Evolutionary conservation across 2,329 filamentous ascomycete genomes (phyloP).

Genomic region (Aspergillus pseudoglaucus): DNA sequence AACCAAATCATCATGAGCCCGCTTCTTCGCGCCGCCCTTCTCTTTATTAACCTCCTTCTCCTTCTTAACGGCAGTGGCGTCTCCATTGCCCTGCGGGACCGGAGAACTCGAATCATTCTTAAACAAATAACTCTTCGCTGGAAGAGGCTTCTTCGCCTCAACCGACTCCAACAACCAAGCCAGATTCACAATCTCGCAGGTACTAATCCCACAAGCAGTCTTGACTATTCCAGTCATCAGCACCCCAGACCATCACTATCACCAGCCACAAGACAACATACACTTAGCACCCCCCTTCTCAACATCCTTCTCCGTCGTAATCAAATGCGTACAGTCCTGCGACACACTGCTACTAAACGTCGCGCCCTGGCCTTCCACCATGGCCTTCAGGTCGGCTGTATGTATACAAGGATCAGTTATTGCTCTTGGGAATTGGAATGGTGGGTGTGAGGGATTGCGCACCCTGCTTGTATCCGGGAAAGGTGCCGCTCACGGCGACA

Average conservation of each 20-base stretch:
- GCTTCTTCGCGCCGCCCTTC: conserved; percentile 29
- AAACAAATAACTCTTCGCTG: conserved; percentile 35
- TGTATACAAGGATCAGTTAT: background rate
- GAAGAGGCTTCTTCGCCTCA: conserved; percentile 33
- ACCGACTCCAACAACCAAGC: conserved; percentile 59
- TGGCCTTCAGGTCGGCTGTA: conserved; percentile 23
- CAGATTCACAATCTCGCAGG: conserved; percentile 51
- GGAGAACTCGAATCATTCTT: conserved; percentile 6
- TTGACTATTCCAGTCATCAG: conserved; percentile 36
- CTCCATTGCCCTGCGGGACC: conserved; percentile 5
- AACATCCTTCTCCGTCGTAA: conserved; percentile 32
- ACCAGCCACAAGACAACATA: conserved; percentile 24
- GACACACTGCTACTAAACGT: conserved; percentile 24
- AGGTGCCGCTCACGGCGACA: conserved; percentile 56
- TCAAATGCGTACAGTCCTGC: conserved; percentile 31
- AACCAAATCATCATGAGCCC: conserved; percentile 13
- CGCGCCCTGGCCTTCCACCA: conserved; percentile 31
- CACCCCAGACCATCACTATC: conserved; percentile 44
- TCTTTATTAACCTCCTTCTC: conserved; percentile 11
- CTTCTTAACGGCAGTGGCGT: conserved; percentile 17
- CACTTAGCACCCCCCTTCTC: conserved; percentile 31
- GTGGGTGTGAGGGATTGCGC: conserved; percentile 6
- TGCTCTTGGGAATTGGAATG: conserved; percentile 2
- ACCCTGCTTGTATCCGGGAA: conserved; percentile 50
- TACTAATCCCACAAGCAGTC: conserved; percentile 43